Conservation (phyloP, 805 yeast genomes). For the Pichia heedii region DNA sequence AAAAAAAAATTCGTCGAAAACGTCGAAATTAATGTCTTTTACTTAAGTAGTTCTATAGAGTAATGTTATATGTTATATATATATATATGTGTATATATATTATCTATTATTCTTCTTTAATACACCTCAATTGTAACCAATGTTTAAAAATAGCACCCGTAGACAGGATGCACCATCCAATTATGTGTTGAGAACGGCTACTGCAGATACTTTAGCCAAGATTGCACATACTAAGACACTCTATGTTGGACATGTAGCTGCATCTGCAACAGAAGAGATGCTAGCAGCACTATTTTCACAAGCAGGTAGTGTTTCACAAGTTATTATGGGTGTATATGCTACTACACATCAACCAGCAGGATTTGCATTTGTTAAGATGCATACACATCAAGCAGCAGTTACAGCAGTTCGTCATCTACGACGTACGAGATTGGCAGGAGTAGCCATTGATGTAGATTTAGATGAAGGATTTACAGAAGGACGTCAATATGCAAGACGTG, state of each 20-base stretch:
- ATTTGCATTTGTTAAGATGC: constrained; percentile 78
- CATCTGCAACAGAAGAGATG: constrained; percentile 92
- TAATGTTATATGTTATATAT: too few relatives aligned
- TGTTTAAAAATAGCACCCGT: constrained; percentile 43
- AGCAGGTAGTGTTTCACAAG: constrained; percentile 68
- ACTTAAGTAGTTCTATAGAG: too few relatives aligned
- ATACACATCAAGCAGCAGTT: constrained; percentile 55
- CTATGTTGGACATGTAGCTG: constrained; percentile 85
- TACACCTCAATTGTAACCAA: too few relatives aligned
- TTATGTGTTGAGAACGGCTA: constrained; percentile 60
- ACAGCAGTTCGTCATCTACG: constrained; percentile 77
- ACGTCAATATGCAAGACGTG: constrained; percentile 92
- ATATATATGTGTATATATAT: too few relatives aligned
- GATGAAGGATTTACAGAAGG: constrained; percentile 97
- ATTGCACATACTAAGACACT: constrained; percentile 58
- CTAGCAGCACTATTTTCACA: constrained; percentile 78
- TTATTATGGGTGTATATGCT: constrained; percentile 92
- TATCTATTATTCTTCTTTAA: too few relatives aligned
- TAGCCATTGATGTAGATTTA: constrained; percentile 73
- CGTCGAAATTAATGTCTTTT: too few relatives aligned
- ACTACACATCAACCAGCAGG: constrained; percentile 93
- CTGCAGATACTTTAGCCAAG: constrained; percentile 54
- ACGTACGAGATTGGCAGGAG: constrained; percentile 77
- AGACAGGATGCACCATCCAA: constrained; percentile 66
- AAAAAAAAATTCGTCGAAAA: too few relatives aligned